Base-by-base conservation (phyloP, 306 rosid species). In the Rosa multiflora region DNA sequence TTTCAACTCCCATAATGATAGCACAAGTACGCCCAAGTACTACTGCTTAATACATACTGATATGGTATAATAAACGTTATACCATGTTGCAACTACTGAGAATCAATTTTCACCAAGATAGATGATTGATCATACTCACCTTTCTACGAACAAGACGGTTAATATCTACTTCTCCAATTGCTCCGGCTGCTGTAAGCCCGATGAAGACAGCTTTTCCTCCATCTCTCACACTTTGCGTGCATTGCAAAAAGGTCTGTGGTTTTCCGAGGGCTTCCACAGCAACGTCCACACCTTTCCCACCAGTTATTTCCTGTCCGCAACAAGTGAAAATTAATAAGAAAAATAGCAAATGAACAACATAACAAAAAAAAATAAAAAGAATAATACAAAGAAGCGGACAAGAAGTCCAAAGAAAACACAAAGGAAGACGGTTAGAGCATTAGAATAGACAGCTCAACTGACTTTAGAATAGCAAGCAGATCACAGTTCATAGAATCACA, bases 201-300 rank as follows among this genome's bases (percentile, higher is more conserved):
- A 95, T 87, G 94, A 95, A 92, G 72, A 95, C 98, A 10, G 98
- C 99, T 87, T 89, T 95, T 75, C 99, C 99, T 83, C 99, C 99
- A 82, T 90, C 98, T 82, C 81, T 95, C 76, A 95, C 98, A 80
- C 99, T 90, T 61, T 84, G 88, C 15, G 84, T 78, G 82, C 99
- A 95, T 71, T 95, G 99, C 71, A 86, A 68, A 86, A 95, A 95
- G 26, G 99, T 91, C 86, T 86, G 93, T 32, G 96, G 90, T 82
- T 59, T 92, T 77, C 99, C 99, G 74, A 95, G 86, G 79, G 99
- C 99, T 90, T 95, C 99, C 74, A 95, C 94, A 42, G 99, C 99
- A 58, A 92, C 71, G 44, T 95, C 99, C 73, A 92, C 99, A 17
- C 99, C 99, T 84, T 78, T 82, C 84, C 99, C 99, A 67, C 90